phyloP scores from a whole-genome alignment of 2,329 filamentous ascomycete genomes.

The Cercospora nicotianae region DNA sequence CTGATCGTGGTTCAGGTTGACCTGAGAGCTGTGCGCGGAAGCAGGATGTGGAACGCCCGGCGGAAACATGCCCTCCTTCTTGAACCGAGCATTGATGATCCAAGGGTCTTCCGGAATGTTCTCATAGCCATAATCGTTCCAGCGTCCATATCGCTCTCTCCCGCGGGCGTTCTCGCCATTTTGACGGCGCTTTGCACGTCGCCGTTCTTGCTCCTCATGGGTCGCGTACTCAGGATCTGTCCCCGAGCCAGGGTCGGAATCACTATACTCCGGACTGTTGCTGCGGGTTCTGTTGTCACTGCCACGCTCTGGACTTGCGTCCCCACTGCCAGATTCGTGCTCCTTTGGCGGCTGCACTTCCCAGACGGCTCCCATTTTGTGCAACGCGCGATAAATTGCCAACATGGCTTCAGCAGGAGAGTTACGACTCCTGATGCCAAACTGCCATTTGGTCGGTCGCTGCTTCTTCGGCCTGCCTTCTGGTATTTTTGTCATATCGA shows the following conservation, averaged over 20 bases:
- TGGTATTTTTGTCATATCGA: constrained; percentile 56
- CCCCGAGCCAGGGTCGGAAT: constrained; percentile 41
- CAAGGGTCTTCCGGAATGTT: constrained; percentile 87
- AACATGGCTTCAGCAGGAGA: constrained; percentile 90
- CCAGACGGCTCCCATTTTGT: constrained; percentile 87
- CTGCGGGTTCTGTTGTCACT: constrained; percentile 26
- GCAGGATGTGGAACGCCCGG: constrained; percentile 52
- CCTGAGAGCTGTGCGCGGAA: constrained; percentile 51
- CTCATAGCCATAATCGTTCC: constrained; percentile 64
- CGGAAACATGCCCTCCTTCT: constrained; percentile 72
- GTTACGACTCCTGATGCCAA: constrained; percentile 92
- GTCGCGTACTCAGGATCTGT: constrained; percentile 42
- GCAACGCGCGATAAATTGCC: constrained; percentile 89
- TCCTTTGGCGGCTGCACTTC: constrained; percentile 53
- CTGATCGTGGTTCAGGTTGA: constrained; percentile 43
- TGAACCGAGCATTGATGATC: constrained; percentile 89
- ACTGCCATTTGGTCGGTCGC: constrained; percentile 92
- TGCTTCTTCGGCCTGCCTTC: constrained; percentile 59
- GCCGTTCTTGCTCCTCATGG: constrained; percentile 38
- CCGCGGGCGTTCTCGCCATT: constrained; percentile 31
- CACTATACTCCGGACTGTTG: constrained; percentile 42
- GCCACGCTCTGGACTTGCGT: constrained; percentile 33
- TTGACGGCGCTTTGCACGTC: constrained; percentile 29
- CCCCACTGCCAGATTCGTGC: constrained; percentile 41
- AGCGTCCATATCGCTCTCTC: constrained; percentile 46